Base-by-base conservation (phyloP, 1,284 basidiomycete genomes). In the Lentinula novae-zelandiae region DNA sequence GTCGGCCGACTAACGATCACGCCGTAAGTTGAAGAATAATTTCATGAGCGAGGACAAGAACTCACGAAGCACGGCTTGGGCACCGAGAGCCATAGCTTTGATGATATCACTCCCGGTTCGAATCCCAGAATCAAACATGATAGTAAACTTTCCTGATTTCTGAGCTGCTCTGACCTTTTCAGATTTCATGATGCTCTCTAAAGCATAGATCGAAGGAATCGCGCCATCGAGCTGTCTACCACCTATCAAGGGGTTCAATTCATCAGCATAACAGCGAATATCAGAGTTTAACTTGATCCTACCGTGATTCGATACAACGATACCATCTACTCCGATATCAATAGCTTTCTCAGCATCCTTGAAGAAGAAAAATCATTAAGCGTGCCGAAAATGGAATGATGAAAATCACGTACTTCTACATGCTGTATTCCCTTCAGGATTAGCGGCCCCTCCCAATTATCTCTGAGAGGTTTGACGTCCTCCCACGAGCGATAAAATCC, bases 221-320 rank as follows among this genome's bases (percentile, higher is more conserved):
- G 86, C 87, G 3, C 91, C 91, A 69, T 95, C 92, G 4, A 95
- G 80, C 71, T 94, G 92, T 36, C 91, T 80, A 1, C 90, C 92
- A 33, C 90, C 87, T 87, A 50, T 51, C 13, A 20, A n/a, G 22
- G 22, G 54, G 27, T 27, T 39, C 22, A 48, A 20, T 20, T 17
- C 22, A 36, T 50, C 5, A 55, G n/a, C 52, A 49, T 51, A 33
- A 53, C 5, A 20, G 50, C 49, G 22, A 17, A 42, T 34, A 17
- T 15, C 22, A 50, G 42, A 51, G 20, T 17, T 7, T 5, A 53
- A 46, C 6, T 27, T 12, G 39, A 15, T 67, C 74, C 49, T 56
- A 85, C 88, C 92, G 67, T 95, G 92, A 68, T 94, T 94, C 5
- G 87, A 90, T 8, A 94, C 87, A 33, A 93, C 73, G 63, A 95